Base-by-base conservation (phyloP, 805 yeast species). In the Grigorovia jiainica region DNA sequence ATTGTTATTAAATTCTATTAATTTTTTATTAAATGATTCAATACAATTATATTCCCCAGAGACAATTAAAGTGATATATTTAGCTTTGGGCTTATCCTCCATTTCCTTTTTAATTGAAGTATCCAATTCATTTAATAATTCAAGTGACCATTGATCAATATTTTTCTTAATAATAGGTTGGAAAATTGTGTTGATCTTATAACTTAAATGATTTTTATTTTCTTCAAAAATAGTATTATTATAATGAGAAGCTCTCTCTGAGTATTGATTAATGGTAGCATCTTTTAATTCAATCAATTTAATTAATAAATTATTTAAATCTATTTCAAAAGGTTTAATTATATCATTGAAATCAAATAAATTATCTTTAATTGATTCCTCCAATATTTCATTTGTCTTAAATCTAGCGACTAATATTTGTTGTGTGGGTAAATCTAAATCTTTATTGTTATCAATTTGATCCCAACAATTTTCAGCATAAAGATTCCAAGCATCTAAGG, bases 401-500 rank as follows among this genome's bases (percentile, higher is more conserved):
- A 87, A 90, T 53, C 92, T 76, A 7, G 98, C 95, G 19, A 92
- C 97, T 45, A 92, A 69, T 25, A 86, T 84, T 61, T 92, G 98
- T 58, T 92, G 98, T 2, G 97, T 89, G 21, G 98, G 98, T 49
- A 92, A 71, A 64, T 92, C 98, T 48, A 92, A 73, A 59, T 92
- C 98, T 63, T 87, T 89, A 65, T 92, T 92, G 47, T 73, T 71
- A 60, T 87, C 95, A 53, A 92, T 92, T 62, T 87, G 95, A 40
- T 84, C 80, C 98, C 98, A 92, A 50, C 95, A 80, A 55, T 80
- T 83, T 42, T 78, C 81, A 1, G 96, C 87, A 54, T 92, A 92
- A 60, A 87, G 64, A 4, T 90, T 74, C 97, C 98, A 92, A 19
- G 97, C 97, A 63, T 92, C 98, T 41, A 90, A 71, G 9, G 98